Evolutionary conservation across 2,329 filamentous ascomycete species (phyloP).

Genomic region (Colletotrichum echinochloae): DNA sequence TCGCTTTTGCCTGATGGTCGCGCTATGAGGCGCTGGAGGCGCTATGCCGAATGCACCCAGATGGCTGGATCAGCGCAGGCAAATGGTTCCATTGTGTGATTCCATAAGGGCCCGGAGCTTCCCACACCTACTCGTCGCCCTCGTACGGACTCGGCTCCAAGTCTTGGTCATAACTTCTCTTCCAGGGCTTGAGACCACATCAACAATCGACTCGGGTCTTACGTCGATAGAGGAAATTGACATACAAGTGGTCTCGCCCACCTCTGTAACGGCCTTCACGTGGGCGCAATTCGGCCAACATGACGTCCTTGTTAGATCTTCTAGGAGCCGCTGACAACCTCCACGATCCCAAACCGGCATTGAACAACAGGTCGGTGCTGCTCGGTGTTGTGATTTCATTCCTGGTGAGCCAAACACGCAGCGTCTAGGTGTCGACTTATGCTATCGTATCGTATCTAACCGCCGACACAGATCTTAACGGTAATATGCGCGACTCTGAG

Average conservation of each 20-base stretch:
- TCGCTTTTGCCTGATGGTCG: neutral
- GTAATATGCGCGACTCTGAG: slow-evolving; percentile 31
- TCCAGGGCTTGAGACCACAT: neutral
- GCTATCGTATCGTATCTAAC: neutral
- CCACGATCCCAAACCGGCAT: slow-evolving; percentile 27
- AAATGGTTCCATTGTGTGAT: neutral
- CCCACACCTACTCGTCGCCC: neutral
- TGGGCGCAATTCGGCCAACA: slow-evolving; percentile 3
- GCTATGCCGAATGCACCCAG: neutral
- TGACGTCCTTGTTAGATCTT: slow-evolving; percentile 31
- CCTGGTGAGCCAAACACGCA: slow-evolving; percentile 9
- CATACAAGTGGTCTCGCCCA: slow-evolving; percentile 24
- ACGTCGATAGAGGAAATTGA: neutral
- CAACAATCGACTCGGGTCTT: neutral
- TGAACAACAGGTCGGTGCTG: slow-evolving; percentile 36
- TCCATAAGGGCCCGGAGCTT: slow-evolving; percentile 1
- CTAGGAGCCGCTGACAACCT: slow-evolving; percentile 40
- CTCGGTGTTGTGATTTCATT: slow-evolving; percentile 41
- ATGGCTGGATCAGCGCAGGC: neutral
- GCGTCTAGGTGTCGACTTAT: too few relatives aligned
- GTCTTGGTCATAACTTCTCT: neutral
- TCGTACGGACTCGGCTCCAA: neutral
- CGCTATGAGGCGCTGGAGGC: neutral
- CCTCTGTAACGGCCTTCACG: neutral
- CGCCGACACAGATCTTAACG: slow-evolving; percentile 17